Percentiles rank a stretch among this genome's conserved stretches.
These are phyloP conservation scores for Lachancea lanzarotensis DNA, from an alignment of 805 yeast species.

Conservation along the genomic window DNA sequence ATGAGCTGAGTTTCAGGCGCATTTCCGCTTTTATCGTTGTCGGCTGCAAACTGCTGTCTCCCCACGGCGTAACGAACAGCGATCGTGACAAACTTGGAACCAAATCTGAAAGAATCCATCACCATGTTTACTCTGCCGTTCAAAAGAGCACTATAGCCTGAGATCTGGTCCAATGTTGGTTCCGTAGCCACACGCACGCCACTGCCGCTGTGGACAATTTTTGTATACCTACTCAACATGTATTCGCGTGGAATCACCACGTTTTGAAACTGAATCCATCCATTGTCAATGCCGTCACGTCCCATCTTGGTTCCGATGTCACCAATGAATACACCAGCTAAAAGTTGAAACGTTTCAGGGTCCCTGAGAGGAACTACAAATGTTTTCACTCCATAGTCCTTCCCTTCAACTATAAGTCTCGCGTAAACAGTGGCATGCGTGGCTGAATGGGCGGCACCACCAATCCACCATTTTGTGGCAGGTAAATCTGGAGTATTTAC, in stretches of 20 bases:
- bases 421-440: constrained; percentile 85
- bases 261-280: constrained; percentile 88
- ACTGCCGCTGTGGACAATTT: constrained; percentile 61
- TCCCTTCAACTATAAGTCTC: constrained; percentile 68
- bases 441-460: constrained; percentile 94
- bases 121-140: constrained; percentile 92
- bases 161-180: constrained; percentile 82
- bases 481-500: constrained; percentile 85
- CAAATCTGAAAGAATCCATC: constrained; percentile 71
- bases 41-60: constrained; percentile 67
- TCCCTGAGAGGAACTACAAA: constrained; percentile 89
- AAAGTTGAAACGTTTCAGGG: constrained; percentile 51
- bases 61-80: constrained; percentile 87
- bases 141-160: constrained; percentile 73
- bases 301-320: constrained; percentile 97
- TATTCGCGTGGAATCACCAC: constrained; percentile 79
- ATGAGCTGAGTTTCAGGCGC: constrained; percentile 55
- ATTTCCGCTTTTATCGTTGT: constrained; percentile 28
- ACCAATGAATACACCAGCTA: constrained; percentile 79
- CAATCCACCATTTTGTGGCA: constrained; percentile 98
- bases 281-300: constrained; percentile 91
- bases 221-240: constrained; percentile 75
- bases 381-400: constrained; percentile 88
- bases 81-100: constrained; percentile 73
- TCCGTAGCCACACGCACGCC: constrained; percentile 39